These are phyloP conservation scores for Claviceps sp. DNA, from an alignment of 2,329 filamentous ascomycete species.

Conservation along the genomic window DNA sequence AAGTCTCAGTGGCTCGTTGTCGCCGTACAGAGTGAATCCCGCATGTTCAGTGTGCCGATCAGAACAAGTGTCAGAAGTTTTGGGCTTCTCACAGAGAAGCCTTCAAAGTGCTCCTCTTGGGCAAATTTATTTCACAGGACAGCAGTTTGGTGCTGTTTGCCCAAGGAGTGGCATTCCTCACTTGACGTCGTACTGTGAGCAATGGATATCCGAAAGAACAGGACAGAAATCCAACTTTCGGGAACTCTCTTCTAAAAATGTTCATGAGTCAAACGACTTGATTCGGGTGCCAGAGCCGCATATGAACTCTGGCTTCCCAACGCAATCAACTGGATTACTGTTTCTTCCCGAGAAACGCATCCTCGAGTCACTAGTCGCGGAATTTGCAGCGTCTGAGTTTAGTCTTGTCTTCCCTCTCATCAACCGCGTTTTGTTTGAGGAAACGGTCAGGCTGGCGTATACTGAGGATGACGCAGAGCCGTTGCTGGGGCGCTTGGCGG, in stretches of 20 bases:
- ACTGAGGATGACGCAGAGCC: conserved; percentile 8
- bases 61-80: not conserved
- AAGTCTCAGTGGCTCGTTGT: not conserved
- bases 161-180: conserved; percentile 35
- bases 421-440: conserved; percentile 30
- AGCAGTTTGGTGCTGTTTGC: conserved; percentile 32
- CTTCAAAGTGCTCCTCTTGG: conserved; percentile 11
- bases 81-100: not conserved
- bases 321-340: too few species aligned
- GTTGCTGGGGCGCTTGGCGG: conserved; percentile 17
- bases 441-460: conserved; percentile 33
- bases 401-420: conserved; percentile 34
- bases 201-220: conserved; percentile 33
- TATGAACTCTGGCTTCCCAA: too few species aligned
- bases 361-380: conserved; percentile 12
- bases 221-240: conserved; percentile 18
- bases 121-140: conserved; percentile 33
- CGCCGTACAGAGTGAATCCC: not conserved
- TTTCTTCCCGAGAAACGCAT: conserved; percentile 23
- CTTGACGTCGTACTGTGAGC: conserved; percentile 30
- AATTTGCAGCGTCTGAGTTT: conserved; percentile 20
- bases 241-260: not conserved
- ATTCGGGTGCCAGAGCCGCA: not conserved
- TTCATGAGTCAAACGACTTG: too few species aligned
- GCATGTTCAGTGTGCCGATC: conserved; percentile 2